A percentile compares a stretch with the other conserved stretches of the same genome.
Conservation (phyloP, 495 filamentous ascomycete species). For the Usnea hakonensis region DNA sequence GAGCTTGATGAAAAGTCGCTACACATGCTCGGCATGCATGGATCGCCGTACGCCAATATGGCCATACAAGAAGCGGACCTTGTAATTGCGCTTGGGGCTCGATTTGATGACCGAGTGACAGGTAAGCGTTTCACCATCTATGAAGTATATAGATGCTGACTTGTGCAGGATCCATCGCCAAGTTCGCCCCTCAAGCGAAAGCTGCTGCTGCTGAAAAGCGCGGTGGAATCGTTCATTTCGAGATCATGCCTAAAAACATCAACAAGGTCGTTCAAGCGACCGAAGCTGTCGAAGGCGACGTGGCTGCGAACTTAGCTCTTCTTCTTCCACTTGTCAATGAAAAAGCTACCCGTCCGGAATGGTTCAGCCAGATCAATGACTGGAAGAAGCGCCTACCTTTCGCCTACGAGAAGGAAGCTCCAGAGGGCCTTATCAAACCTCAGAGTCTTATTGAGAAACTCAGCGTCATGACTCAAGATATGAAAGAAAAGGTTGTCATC, state of each 20-base stretch:
- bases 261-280: conserved; percentile 52
- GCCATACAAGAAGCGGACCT: conserved; percentile 60
- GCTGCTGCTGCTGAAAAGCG: conserved; percentile 46
- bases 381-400: conserved; percentile 73
- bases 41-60: conserved; percentile 56
- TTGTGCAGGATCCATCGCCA: conserved; percentile 27
- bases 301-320: conserved; percentile 56
- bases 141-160: neutral
- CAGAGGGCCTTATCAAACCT: conserved; percentile 73
- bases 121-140: conserved; percentile 23
- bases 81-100: conserved; percentile 53
- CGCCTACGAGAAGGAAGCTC: conserved; percentile 59
- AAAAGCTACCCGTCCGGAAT: conserved; percentile 61
- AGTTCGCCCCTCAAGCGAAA: conserved; percentile 52
- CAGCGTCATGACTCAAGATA: conserved; percentile 59
- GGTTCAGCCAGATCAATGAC: conserved; percentile 78
- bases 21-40: conserved; percentile 60
- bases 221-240: conserved; percentile 59
- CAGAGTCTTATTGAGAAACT: conserved; percentile 79
- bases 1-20: conserved; percentile 50
- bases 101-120: conserved; percentile 57
- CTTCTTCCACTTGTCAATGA: conserved; percentile 62
- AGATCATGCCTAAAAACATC: conserved; percentile 53
- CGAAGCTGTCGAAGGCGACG: conserved; percentile 54
- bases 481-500: conserved; percentile 76